Percentiles rank a stretch among this genome's conserved stretches.
phyloP scores from a whole-genome alignment of 106 monocot species.

The Allium cepa region DNA sequence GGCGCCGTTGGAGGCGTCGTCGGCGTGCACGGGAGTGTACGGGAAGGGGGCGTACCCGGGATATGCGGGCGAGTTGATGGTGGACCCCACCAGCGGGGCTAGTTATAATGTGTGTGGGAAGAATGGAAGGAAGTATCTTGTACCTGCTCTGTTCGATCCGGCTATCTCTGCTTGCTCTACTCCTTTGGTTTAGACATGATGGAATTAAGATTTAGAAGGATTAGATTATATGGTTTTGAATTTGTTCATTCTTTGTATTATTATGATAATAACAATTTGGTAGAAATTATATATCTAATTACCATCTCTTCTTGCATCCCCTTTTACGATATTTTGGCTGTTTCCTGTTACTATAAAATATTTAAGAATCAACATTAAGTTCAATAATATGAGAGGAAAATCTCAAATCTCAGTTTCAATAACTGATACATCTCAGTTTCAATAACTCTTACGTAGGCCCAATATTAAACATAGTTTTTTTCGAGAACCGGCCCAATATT shows the following conservation, averaged over 20 bases:
- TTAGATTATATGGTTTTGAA: no score
- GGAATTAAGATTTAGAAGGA: neutral
- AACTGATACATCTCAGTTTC: no score
- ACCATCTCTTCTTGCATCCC: no score
- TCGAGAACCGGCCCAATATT: no score
- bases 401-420: no score
- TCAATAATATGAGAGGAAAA: no score
- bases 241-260: no score
- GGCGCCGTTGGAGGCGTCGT: slow-evolving; percentile 67
- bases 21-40: slow-evolving; percentile 70
- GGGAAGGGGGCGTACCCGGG: slow-evolving; percentile 76
- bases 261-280: neutral
- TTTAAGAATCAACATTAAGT: no score
- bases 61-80: slow-evolving; percentile 52
- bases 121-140: slow-evolving; percentile 51
- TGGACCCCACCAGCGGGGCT: slow-evolving; percentile 50
- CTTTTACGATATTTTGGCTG: no score
- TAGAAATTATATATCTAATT: neutral
- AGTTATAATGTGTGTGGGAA: slow-evolving; percentile 71
- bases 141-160: slow-evolving; percentile 62
- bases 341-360: no score
- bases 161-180: slow-evolving; percentile 47
- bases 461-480: no score
- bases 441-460: no score
- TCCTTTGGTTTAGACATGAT: slow-evolving; percentile 22